Percentiles rank a stretch among this genome's conserved stretches.
Evolutionary conservation across 2,329 filamentous ascomycete species (phyloP).

Genomic region (Aspergillus proliferans): DNA sequence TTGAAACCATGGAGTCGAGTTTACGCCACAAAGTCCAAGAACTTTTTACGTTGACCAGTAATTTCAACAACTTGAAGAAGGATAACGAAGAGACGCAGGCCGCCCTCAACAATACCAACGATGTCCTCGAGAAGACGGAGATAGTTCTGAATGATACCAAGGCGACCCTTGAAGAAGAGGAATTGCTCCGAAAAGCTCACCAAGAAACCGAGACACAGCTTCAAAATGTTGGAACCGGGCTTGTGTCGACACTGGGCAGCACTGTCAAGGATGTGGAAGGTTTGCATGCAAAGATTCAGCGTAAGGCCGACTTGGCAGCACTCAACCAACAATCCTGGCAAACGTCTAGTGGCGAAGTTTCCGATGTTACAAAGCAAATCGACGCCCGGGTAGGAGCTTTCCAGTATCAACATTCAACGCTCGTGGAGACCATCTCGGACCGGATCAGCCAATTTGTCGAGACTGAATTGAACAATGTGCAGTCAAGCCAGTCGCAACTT

Average conservation of each 20-base stretch:
- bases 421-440: slow-evolving; percentile 61
- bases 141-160: slow-evolving; percentile 72
- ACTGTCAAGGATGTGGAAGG: slow-evolving; percentile 76
- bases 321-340: slow-evolving; percentile 75
- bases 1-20: slow-evolving; percentile 86
- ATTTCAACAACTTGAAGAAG: slow-evolving; percentile 81
- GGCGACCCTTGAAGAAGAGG: slow-evolving; percentile 72
- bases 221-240: slow-evolving; percentile 62
- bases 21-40: slow-evolving; percentile 92
- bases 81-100: slow-evolving; percentile 73
- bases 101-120: slow-evolving; percentile 71
- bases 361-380: slow-evolving; percentile 68
- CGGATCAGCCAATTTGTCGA: slow-evolving; percentile 73
- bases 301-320: slow-evolving; percentile 76
- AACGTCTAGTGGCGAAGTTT: slow-evolving; percentile 67
- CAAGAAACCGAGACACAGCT: slow-evolving; percentile 77
- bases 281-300: slow-evolving; percentile 76
- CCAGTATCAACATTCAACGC: slow-evolving; percentile 62
- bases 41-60: slow-evolving; percentile 76
- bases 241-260: slow-evolving; percentile 69
- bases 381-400: slow-evolving; percentile 70
- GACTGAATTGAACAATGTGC: slow-evolving; percentile 66
- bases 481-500: slow-evolving; percentile 63
- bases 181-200: slow-evolving; percentile 72
- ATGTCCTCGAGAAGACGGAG: slow-evolving; percentile 80